Percentiles rank a stretch among this genome's conserved stretches.
phyloP scores from a whole-genome alignment of 2,329 filamentous ascomycete species.

The Teratosphaeria viscida region DNA sequence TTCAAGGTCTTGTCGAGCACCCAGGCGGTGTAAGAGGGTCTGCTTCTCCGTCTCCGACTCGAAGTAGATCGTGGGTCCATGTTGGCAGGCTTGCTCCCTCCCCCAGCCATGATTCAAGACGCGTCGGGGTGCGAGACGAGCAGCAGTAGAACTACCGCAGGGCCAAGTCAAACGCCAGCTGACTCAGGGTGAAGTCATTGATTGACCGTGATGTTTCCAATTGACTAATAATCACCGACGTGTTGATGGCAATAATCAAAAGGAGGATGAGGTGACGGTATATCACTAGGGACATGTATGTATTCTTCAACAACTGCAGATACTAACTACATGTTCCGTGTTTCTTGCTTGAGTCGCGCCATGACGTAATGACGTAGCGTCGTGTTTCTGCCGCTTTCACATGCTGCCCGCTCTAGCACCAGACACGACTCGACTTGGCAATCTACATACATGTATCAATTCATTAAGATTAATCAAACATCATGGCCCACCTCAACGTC shows the following conservation, averaged over 20 bases:
- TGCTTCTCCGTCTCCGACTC: background rate
- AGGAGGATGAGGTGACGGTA: too few relatives aligned
- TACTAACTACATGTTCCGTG: background rate
- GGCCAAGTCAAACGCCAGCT: background rate
- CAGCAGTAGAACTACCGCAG: too few relatives aligned
- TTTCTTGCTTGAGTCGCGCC: background rate
- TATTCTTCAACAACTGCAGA: too few relatives aligned
- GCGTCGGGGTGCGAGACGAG: background rate
- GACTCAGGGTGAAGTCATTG: background rate
- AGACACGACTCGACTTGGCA: background rate
- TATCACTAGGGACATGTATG: too few relatives aligned
- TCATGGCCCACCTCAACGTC: constrained; percentile 46
- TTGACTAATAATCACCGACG: too few relatives aligned
- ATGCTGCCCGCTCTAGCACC: background rate
- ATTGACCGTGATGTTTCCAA: background rate
- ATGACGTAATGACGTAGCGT: background rate
- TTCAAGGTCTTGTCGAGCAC: constrained; percentile 30
- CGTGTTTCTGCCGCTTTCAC: background rate
- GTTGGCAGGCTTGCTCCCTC: background rate
- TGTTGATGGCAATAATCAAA: background rate
- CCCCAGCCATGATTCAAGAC: background rate
- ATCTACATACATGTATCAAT: background rate
- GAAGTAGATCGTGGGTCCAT: background rate
- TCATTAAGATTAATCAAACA: background rate
- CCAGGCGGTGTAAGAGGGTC: background rate